Evolutionary conservation across 2,329 filamentous ascomycete genomes (phyloP).

Genomic region (Fusarium oligoseptatum): DNA sequence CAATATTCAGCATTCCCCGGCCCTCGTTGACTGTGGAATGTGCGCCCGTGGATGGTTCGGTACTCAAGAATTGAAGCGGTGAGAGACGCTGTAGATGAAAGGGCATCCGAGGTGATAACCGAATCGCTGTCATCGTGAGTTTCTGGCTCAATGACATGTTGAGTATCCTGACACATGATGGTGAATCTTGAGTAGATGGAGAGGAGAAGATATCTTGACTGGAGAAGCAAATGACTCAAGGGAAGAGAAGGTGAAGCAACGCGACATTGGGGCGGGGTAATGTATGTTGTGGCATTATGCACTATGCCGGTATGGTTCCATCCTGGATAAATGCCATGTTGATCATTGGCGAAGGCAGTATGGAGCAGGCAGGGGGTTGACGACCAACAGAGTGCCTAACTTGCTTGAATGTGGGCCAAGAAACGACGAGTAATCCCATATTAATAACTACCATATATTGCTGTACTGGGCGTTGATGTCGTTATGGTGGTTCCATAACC

Average conservation of each 20-base stretch:
- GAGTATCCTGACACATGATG: neutral
- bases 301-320: neutral
- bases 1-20: constrained; percentile 20
- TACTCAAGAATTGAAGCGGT: constrained; percentile 25
- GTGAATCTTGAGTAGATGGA: neutral
- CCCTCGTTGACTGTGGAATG: constrained; percentile 18
- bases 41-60: constrained; percentile 18
- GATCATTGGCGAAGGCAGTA: neutral
- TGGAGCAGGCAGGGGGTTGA: neutral
- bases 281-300: neutral
- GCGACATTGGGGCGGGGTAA: neutral
- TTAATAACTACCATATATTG: too few relatives aligned
- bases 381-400: neutral
- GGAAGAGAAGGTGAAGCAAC: neutral
- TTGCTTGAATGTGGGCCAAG: neutral
- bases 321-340: neutral
- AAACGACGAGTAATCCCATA: neutral
- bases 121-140: constrained; percentile 13
- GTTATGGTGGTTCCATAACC: too few relatives aligned
- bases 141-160: constrained; percentile 1
- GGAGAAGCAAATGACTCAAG: neutral
- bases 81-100: constrained; percentile 20
- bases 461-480: too few relatives aligned
- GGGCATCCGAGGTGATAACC: neutral
- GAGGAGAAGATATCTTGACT: neutral